These are phyloP conservation scores for Trichoderma sp. DNA, from an alignment of 2,329 filamentous ascomycete species.

Conservation along the genomic window DNA sequence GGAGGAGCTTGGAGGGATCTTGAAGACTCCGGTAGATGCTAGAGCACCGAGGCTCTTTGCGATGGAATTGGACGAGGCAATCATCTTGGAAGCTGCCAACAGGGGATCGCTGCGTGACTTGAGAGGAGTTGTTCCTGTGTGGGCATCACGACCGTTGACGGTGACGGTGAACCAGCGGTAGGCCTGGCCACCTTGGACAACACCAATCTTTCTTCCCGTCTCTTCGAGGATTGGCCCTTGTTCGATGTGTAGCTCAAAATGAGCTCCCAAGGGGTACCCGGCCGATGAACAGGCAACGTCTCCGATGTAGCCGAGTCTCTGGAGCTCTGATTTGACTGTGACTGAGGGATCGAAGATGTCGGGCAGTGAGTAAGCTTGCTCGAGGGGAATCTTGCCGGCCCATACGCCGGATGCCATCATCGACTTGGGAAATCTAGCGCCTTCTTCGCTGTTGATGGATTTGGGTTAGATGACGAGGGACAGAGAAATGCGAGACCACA, in stretches of 20 bases:
- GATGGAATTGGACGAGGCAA: slow-evolving; percentile 29
- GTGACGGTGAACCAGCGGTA: slow-evolving; percentile 34
- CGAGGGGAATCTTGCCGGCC: slow-evolving; percentile 63
- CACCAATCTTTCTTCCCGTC: slow-evolving; percentile 28
- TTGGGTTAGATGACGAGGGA: background rate
- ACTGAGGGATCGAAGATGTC: slow-evolving; percentile 40
- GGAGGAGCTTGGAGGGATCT: slow-evolving; percentile 56
- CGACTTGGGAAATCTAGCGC: slow-evolving; percentile 71
- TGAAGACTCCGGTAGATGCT: slow-evolving; percentile 33
- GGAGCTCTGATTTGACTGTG: slow-evolving; percentile 48
- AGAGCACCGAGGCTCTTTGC: slow-evolving; percentile 29
- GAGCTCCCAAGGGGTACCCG: slow-evolving; percentile 63
- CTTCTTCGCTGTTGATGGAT: slow-evolving; percentile 62
- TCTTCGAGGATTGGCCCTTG: slow-evolving; percentile 62
- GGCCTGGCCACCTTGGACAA: slow-evolving; percentile 33
- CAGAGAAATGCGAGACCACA: no score
- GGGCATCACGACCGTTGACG: slow-evolving; percentile 31
- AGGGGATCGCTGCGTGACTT: slow-evolving; percentile 34
- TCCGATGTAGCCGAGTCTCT: slow-evolving; percentile 58
- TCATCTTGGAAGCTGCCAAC: slow-evolving; percentile 36
- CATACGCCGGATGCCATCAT: slow-evolving; percentile 78
- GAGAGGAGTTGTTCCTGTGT: slow-evolving; percentile 34
- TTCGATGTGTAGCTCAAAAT: slow-evolving; percentile 84
- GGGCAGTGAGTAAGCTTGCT: slow-evolving; percentile 62
- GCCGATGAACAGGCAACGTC: slow-evolving; percentile 18